Evolutionary conservation across 192 early-diverging fungal genomes (phyloP), one percentile per base, ranked within the genome.

Genomic region (Coemansia sp.): DNA sequence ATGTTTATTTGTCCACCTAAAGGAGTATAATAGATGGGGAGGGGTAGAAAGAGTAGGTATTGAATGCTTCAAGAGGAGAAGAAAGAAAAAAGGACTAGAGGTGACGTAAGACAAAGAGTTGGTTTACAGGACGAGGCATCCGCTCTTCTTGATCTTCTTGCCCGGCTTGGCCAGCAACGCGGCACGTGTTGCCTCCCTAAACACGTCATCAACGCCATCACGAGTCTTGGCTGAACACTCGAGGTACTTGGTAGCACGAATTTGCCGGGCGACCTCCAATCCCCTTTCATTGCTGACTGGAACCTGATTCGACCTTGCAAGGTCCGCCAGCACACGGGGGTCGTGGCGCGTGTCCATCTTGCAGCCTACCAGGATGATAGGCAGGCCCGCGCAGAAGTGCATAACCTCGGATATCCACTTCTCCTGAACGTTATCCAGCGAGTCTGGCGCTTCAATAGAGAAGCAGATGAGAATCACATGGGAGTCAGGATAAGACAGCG

Each of bases 381-480:
- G 66, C 23, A 63, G 45, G 5, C 44, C n/a, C 7, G 62, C 55
- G 10, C 70, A 59, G n/a, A 72, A 50, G 57, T 62, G 36, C 67
- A 51, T n/a, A 14, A 61, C 73, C 67, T 80, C 78, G 25, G 50
- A 44, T 15, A 65, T 42, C 78, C 78, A 80, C 45, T 80, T 80
- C 12, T 80, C 78, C 23, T 51, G 72, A n/a, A 97, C 88, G 69
- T 93, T 96, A 23, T 93, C 87, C 60, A 93, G 88, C 37, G 90
- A 91, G 68, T 90, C 87, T 25, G 92, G 94, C 25, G 92, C 89
- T 63, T 91, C 93, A 38, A 97, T 87, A 44, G 90, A 87, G 74
- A 94, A 97, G 76, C 93, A 94, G 61, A 98, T 94, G 67, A 98
- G 83, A 70, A 98, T 90, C 48, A 95, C 93, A 80, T 96, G 87